Percentiles rank a stretch among this genome's conserved stretches.
These are phyloP conservation scores for Lithocarpus polystachyus DNA, from an alignment of 306 rosid species.

Conservation along the genomic window DNA sequence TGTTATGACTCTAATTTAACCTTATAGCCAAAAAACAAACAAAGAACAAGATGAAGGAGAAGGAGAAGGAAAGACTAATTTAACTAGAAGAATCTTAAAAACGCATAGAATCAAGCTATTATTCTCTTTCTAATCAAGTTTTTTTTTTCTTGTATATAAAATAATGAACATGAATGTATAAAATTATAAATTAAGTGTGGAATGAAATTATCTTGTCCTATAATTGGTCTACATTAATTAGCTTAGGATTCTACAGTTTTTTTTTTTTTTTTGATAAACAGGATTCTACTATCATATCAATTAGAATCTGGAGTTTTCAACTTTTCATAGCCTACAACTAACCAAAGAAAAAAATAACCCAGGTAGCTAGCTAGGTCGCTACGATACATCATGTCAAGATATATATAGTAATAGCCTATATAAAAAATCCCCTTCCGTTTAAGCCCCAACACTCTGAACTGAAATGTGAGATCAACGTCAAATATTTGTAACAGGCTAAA, in stretches of 20 bases:
- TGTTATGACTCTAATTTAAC: no score
- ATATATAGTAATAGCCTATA: background rate
- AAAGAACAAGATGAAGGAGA: no score
- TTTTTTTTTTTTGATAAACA: background rate
- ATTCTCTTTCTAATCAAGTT: no score
- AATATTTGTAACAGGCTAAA: no score
- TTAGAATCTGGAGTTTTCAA: background rate
- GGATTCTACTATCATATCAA: background rate
- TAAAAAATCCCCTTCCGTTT: no score
- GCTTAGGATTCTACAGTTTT: background rate
- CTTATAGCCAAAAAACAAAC: no score
- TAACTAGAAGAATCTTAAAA: no score
- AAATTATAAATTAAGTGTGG: background rate
- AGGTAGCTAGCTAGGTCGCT: no score
- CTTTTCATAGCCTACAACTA: background rate
- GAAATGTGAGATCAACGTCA: background rate
- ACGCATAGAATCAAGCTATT: no score
- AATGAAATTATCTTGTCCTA: background rate
- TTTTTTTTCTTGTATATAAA: no score
- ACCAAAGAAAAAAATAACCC: background rate
- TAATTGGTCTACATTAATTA: background rate
- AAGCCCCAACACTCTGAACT: background rate
- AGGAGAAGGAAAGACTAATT: no score
- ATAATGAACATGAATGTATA: no score
- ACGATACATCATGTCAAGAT: background rate